Percentiles rank a stretch among this genome's conserved stretches.
Conservation (phyloP, 148 eudicot genomes). For the Tetragonia tetragonoides region DNA sequence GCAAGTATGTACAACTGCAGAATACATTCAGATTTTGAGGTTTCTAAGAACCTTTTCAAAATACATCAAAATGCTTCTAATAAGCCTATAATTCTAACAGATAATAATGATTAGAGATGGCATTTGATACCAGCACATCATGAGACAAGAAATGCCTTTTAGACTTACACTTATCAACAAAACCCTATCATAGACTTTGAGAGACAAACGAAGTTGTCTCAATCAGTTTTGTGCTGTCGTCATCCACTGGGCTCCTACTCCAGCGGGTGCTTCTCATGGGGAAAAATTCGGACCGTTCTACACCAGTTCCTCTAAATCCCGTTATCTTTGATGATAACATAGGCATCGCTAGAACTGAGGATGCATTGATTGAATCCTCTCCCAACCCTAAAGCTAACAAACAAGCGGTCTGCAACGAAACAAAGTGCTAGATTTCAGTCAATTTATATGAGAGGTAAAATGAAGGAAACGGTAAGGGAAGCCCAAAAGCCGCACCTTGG, state of each 20-base stretch:
- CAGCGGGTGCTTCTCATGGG: conserved; percentile 54
- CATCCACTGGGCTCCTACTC: conserved; percentile 63
- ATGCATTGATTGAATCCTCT: conserved; percentile 77
- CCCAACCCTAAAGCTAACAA: conserved; percentile 75
- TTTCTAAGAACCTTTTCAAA: background rate
- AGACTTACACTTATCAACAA: conserved; percentile 11
- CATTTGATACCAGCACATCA: conserved; percentile 8
- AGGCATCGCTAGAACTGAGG: conserved; percentile 89
- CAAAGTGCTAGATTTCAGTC: conserved; percentile 2
- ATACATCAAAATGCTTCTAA: background rate
- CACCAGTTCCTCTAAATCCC: conserved; percentile 67
- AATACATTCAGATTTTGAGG: conserved; percentile 20
- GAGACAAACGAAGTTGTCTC: conserved; percentile 49
- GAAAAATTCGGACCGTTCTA: conserved; percentile 57
- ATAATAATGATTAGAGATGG: background rate
- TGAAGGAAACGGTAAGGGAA: background rate
- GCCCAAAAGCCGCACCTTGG: conserved; percentile 46
- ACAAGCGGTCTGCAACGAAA: conserved; percentile 58
- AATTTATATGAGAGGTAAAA: background rate
- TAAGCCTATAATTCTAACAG: conserved; percentile 4
- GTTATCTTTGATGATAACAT: conserved; percentile 96
- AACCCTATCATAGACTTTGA: conserved; percentile 36
- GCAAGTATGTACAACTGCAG: conserved; percentile 30
- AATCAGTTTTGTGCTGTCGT: conserved; percentile 46
- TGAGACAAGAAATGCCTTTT: background rate